Conservation (phyloP, 495 filamentous ascomycete genomes). For the Penicillium desertorum region DNA sequence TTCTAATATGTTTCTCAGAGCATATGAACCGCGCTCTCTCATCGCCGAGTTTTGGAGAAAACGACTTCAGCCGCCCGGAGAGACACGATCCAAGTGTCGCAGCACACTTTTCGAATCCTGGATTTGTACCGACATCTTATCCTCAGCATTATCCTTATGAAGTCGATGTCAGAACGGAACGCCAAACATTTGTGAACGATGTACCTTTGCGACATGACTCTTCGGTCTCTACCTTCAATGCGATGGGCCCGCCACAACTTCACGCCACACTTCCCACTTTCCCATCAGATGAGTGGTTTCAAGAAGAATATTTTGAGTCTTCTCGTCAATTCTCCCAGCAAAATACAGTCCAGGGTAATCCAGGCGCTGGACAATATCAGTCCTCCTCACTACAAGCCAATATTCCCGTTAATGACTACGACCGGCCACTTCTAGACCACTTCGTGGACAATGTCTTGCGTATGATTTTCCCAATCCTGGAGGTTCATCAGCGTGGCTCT, state of each 20-base stretch:
- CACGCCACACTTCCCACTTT: constrained; percentile 64
- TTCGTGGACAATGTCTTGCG: constrained; percentile 67
- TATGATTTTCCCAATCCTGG: constrained; percentile 86
- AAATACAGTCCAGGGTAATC: constrained; percentile 35
- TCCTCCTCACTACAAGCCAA: constrained; percentile 57
- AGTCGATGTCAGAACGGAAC: constrained; percentile 92
- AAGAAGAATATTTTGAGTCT: constrained; percentile 64
- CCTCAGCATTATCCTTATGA: constrained; percentile 68
- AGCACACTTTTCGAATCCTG: constrained; percentile 47
- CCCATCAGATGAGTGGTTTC: constrained; percentile 71
- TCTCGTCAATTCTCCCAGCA: constrained; percentile 15
- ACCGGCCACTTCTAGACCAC: too few species aligned
- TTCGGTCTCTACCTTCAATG: constrained; percentile 82
- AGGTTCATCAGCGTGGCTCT: constrained; percentile 80
- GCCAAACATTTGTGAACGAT: constrained; percentile 92
- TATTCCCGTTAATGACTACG: constrained; percentile 53
- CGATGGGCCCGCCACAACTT: constrained; percentile 72
- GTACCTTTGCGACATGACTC: constrained; percentile 80
- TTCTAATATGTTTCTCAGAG: neutral
- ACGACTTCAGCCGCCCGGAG: constrained; percentile 71
- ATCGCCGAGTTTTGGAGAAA: constrained; percentile 71
- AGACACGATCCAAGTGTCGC: constrained; percentile 57
- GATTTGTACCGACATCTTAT: constrained; percentile 35
- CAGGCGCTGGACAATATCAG: constrained; percentile 23
- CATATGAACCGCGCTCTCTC: constrained; percentile 10